These are phyloP conservation scores for Haplosporangium sp. DNA, from an alignment of 371 early-diverging fungal genomes.

Conservation along the genomic window DNA sequence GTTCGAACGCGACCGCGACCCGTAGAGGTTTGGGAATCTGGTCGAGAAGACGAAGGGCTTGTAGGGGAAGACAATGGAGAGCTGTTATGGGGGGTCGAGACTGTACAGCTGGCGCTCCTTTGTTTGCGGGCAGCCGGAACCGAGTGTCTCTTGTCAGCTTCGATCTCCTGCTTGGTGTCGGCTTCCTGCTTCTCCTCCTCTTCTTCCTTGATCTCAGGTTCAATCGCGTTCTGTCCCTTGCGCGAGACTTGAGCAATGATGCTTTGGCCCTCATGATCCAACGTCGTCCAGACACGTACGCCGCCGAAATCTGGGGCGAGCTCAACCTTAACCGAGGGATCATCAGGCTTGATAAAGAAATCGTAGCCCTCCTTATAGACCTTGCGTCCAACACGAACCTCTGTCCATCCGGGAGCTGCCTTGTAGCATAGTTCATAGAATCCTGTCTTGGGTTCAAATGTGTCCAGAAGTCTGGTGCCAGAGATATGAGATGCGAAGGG, in stretches of 20 bases:
- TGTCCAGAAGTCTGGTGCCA: constrained; percentile 43
- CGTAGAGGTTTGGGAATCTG: constrained; percentile 29
- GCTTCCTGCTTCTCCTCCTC: constrained; percentile 13
- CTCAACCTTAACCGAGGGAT: constrained; percentile 43
- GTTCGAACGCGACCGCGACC: constrained; percentile 40
- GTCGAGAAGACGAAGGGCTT: constrained; percentile 16
- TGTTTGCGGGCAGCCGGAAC: constrained; percentile 17
- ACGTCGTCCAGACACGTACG: constrained; percentile 46
- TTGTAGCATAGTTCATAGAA: constrained; percentile 51
- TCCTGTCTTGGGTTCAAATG: constrained; percentile 35
- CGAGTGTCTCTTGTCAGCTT: constrained; percentile 7
- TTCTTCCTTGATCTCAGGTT: not conserved
- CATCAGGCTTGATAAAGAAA: constrained; percentile 52
- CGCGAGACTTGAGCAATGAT: constrained; percentile 50
- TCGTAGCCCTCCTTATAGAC: constrained; percentile 52
- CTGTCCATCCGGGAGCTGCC: constrained; percentile 50
- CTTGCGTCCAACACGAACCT: constrained; percentile 48
- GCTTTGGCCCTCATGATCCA: constrained; percentile 51
- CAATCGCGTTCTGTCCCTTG: constrained; percentile 36
- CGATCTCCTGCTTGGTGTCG: constrained; percentile 1
- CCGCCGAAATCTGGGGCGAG: constrained; percentile 52
- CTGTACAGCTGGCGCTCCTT: constrained; percentile 29
- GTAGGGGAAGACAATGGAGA: not conserved
- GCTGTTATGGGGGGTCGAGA: not conserved
- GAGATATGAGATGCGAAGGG: constrained; percentile 48